These are phyloP conservation scores for Zygosaccharomyces sapae DNA, from an alignment of 1,139 yeast genomes.

Conservation along the genomic window DNA sequence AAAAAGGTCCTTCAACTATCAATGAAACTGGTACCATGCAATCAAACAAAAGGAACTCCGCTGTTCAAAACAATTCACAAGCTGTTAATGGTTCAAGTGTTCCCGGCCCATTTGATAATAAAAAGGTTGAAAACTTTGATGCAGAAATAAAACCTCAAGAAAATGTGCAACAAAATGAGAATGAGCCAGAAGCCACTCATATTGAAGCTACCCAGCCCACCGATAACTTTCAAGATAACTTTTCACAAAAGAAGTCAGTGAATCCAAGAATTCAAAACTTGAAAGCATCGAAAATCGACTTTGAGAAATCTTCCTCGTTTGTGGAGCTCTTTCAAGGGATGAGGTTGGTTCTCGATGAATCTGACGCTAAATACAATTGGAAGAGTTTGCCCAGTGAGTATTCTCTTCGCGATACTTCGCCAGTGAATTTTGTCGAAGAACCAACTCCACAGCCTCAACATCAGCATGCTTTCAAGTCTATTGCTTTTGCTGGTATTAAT, in stretches of 20 bases:
- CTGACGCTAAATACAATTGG: conserved; percentile 34
- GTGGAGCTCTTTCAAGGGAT: conserved; percentile 32
- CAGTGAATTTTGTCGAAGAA: conserved; percentile 6
- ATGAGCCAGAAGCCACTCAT: background rate
- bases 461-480: conserved; percentile 11
- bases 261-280: background rate
- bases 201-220: background rate
- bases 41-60: background rate
- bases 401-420: conserved; percentile 18
- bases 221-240: background rate
- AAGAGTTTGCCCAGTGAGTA: conserved; percentile 27
- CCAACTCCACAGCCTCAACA: conserved; percentile 1
- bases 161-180: background rate
- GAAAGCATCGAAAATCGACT: conserved; percentile 9
- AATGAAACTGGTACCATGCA: background rate
- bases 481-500: conserved; percentile 6
- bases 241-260: background rate
- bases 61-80: background rate
- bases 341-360: conserved; percentile 32
- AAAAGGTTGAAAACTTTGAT: background rate
- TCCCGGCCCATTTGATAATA: background rate
- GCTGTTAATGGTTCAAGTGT: background rate
- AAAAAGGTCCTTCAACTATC: conserved; percentile 1
- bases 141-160: background rate
- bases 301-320: conserved; percentile 32